These are phyloP conservation scores for Phytophthora sojae DNA, from an alignment of 352 stramenopile species.

Conservation along the genomic window DNA sequence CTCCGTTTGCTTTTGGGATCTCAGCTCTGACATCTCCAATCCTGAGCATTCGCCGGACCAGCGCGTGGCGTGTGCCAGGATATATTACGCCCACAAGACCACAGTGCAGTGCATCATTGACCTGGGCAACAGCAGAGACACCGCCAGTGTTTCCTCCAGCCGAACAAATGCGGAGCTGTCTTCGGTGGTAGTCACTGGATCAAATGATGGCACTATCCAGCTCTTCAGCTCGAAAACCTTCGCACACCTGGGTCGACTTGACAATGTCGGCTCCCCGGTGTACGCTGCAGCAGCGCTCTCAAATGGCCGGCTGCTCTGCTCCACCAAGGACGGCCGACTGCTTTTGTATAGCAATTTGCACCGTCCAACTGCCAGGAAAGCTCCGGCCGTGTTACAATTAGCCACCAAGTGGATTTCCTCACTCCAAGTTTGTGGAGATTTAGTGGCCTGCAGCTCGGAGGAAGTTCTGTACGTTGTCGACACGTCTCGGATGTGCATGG, in stretches of 20 bases:
- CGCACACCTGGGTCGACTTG: slow-evolving; percentile 54
- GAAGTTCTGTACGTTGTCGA: slow-evolving; percentile 70
- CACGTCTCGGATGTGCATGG: slow-evolving; percentile 43
- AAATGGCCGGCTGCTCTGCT: slow-evolving; percentile 53
- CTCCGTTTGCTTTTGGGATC: slow-evolving; percentile 66
- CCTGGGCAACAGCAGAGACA: slow-evolving; percentile 20
- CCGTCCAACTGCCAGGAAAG: slow-evolving; percentile 5
- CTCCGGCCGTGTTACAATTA: slow-evolving; percentile 49
- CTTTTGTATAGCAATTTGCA: slow-evolving; percentile 50
- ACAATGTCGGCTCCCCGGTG: slow-evolving; percentile 54
- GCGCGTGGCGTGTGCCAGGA: slow-evolving; percentile 28
- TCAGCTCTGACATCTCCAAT: slow-evolving; percentile 17
- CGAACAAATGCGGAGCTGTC: slow-evolving; percentile 10
- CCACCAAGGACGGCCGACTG: slow-evolving; percentile 71
- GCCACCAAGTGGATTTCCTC: slow-evolving; percentile 70
- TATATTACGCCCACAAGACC: slow-evolving; percentile 52
- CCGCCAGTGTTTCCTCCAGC: neutral
- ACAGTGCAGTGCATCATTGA: slow-evolving; percentile 65
- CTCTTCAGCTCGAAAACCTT: slow-evolving; percentile 59
- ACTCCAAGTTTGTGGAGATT: slow-evolving; percentile 50
- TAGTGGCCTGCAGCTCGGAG: slow-evolving; percentile 65
- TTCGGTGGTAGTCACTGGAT: slow-evolving; percentile 62
- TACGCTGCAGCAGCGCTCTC: slow-evolving; percentile 54
- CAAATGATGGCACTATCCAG: slow-evolving; percentile 81
- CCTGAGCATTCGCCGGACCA: slow-evolving; percentile 10